Evolutionary conservation across 805 yeast species (phyloP).

Genomic region (Saturnispora diversa): DNA sequence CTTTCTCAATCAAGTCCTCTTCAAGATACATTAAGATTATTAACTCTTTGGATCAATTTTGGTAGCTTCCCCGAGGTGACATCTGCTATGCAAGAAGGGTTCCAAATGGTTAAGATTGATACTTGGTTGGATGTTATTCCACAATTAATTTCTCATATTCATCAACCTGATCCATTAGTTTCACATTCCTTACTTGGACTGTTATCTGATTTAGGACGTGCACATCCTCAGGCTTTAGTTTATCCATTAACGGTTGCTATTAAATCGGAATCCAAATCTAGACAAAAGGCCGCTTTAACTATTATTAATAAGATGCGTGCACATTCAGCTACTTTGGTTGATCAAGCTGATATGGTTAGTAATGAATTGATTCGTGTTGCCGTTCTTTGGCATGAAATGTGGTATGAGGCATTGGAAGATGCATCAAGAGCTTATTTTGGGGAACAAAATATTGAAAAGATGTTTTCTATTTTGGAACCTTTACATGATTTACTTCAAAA

Average conservation of each 20-base stretch:
- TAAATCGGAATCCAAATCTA: constrained; percentile 80
- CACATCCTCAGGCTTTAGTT: constrained; percentile 95
- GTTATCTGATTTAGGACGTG: constrained; percentile 80
- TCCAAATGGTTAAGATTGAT: constrained; percentile 79
- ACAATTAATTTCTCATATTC: constrained; percentile 91
- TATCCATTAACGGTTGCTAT: constrained; percentile 95
- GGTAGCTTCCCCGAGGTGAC: constrained; percentile 93
- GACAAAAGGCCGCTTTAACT: constrained; percentile 86
- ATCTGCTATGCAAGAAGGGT: constrained; percentile 83
- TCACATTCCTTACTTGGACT: constrained; percentile 72
- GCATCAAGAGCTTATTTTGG: constrained; percentile 91
- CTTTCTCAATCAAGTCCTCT: constrained; percentile 78
- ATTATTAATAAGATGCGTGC: constrained; percentile 88
- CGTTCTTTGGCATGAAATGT: constrained; percentile 93
- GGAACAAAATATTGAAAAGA: constrained; percentile 88
- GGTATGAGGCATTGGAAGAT: constrained; percentile 97
- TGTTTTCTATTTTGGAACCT: constrained; percentile 88
- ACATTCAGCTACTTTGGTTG: constrained; percentile 77
- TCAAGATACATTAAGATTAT: constrained; percentile 83
- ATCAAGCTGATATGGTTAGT: constrained; percentile 91
- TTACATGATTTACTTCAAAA: constrained; percentile 74
- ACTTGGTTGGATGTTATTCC: constrained; percentile 96
- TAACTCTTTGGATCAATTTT: constrained; percentile 92
- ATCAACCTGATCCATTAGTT: constrained; percentile 85
- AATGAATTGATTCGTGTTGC: constrained; percentile 90